Conservation (phyloP, 192 early-diverging fungal genomes). For the Coemansia sp. region DNA sequence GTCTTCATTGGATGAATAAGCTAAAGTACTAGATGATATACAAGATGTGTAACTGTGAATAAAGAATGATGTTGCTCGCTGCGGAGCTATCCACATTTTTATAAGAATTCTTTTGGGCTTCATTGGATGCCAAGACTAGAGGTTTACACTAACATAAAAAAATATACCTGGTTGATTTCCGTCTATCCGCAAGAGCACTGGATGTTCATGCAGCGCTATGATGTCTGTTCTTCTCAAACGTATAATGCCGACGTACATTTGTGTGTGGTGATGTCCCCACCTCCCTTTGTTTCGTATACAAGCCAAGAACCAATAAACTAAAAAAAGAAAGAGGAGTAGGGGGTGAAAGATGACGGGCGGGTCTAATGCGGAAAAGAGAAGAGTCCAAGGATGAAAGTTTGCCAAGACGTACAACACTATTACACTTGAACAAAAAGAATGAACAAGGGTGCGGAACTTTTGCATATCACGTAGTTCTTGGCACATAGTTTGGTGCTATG, state of each 20-base stretch:
- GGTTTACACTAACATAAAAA: background rate
- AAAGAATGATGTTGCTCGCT: background rate
- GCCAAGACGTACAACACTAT: background rate
- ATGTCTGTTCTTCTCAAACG: background rate
- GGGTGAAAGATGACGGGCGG: background rate
- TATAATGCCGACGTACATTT: background rate
- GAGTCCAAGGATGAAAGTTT: background rate
- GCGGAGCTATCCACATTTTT: background rate
- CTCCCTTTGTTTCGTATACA: background rate
- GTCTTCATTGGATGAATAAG: conserved; percentile 1
- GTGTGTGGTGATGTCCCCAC: background rate
- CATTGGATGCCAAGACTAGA: conserved; percentile 1
- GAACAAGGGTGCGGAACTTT: background rate
- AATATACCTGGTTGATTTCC: background rate
- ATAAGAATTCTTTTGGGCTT: background rate
- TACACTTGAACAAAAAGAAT: background rate
- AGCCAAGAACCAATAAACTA: background rate
- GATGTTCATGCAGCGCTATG: background rate
- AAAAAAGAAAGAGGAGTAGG: background rate
- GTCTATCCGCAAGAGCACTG: background rate
- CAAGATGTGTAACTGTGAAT: background rate
- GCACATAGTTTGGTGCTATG: background rate
- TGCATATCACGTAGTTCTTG: background rate
- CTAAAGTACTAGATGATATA: background rate
- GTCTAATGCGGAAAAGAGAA: conserved; percentile 2